Evolutionary conservation across 2,329 filamentous ascomycete species (phyloP).

Genomic region (Aspergillus carbonarius): DNA sequence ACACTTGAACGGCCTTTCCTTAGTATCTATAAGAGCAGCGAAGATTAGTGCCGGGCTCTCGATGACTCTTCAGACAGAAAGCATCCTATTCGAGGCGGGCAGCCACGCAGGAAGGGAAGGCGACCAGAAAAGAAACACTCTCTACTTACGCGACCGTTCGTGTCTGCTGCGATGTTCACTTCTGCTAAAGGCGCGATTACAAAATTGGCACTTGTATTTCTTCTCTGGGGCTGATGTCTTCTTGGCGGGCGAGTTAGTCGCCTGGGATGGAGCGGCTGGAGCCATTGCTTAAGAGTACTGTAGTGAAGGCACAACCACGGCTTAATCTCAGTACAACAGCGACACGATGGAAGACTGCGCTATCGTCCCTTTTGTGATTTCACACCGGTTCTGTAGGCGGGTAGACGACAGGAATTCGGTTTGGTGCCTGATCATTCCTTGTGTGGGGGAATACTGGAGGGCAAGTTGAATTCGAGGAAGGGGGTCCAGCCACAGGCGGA

Average conservation of each 20-base stretch:
- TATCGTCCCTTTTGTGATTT: conserved; percentile 43
- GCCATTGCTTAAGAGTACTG: conserved; percentile 36
- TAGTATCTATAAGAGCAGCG: conserved; percentile 68
- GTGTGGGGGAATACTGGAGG: conserved; percentile 29
- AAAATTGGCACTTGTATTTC: conserved; percentile 99
- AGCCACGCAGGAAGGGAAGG: neutral
- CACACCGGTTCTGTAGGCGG: conserved; percentile 45
- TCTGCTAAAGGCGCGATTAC: conserved; percentile 93
- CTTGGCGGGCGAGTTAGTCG: conserved; percentile 74
- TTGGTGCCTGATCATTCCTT: conserved; percentile 48
- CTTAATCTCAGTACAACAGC: conserved; percentile 27
- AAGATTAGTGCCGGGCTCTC: neutral
- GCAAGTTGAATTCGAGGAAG: conserved; percentile 24
- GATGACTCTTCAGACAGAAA: neutral
- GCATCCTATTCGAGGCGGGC: neutral
- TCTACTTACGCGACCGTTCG: conserved; percentile 93
- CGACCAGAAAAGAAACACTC: neutral
- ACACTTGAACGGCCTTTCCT: conserved; percentile 98
- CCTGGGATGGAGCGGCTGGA: conserved; percentile 57
- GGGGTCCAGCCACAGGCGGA: conserved; percentile 45
- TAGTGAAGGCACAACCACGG: conserved; percentile 19
- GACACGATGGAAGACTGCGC: conserved; percentile 29
- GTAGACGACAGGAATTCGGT: conserved; percentile 40
- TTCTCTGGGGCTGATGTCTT: conserved; percentile 85
- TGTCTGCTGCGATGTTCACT: conserved; percentile 96